phyloP scores from a whole-genome alignment of 1,139 yeast species.

The Saccharomyces pastorianus region DNA sequence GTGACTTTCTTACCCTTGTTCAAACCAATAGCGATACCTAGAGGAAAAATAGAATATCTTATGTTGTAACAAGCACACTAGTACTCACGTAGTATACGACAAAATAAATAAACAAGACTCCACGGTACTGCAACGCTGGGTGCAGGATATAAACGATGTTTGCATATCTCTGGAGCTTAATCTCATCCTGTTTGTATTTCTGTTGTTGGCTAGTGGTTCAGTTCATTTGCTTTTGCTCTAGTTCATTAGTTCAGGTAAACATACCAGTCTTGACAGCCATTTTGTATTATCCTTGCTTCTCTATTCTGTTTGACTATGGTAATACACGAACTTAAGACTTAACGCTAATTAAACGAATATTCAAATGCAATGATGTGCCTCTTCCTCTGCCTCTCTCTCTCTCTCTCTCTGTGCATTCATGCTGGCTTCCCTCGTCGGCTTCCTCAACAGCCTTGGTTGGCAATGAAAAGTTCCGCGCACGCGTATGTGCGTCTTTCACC shows the following conservation, averaged over 20 bases:
- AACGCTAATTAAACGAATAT: neutral
- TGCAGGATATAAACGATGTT: neutral
- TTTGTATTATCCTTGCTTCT: slow-evolving; percentile 7
- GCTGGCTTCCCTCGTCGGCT: neutral
- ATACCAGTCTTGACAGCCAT: slow-evolving; percentile 32
- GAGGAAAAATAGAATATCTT: neutral
- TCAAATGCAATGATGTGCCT: neutral
- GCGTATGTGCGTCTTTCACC: neutral
- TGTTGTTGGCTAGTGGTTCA: neutral
- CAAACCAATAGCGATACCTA: slow-evolving; percentile 96
- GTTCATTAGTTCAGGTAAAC: slow-evolving; percentile 6
- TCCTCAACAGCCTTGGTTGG: neutral
- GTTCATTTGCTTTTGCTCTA: neutral
- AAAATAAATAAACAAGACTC: neutral
- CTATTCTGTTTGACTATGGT: neutral
- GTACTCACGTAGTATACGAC: neutral
- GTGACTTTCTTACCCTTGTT: slow-evolving; percentile 97
- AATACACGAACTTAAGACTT: neutral
- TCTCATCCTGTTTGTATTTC: neutral
- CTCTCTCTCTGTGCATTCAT: neutral
- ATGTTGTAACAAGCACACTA: neutral
- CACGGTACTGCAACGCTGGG: neutral
- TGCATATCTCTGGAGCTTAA: neutral
- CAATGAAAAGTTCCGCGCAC: neutral
- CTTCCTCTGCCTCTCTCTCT: neutral